Evolutionary conservation across 1,284 basidiomycete species (phyloP).

Genomic region (Apiotrichum mycotoxinovorans): DNA sequence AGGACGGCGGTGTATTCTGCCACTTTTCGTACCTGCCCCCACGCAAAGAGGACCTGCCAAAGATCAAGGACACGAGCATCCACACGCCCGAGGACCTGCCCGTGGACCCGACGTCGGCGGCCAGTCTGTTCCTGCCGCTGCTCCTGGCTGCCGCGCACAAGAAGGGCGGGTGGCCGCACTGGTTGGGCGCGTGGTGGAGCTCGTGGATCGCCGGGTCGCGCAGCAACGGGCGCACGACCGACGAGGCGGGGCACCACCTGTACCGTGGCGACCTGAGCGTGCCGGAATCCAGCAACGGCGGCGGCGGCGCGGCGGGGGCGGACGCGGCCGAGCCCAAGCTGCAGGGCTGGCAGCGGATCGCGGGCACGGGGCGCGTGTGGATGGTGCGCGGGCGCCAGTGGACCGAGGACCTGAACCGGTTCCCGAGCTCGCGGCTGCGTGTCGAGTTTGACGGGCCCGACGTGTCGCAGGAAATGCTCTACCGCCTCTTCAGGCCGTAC

Average conservation of each 20-base stretch:
- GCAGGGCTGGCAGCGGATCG: slow-evolving; percentile 23
- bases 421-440: slow-evolving; percentile 66
- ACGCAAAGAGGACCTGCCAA: slow-evolving; percentile 13
- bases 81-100: slow-evolving; percentile 23
- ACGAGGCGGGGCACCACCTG: slow-evolving; percentile 15
- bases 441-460: slow-evolving; percentile 85
- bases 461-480: slow-evolving; percentile 64
- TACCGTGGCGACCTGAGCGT: slow-evolving; percentile 11
- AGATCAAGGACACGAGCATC: slow-evolving; percentile 16
- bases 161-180: slow-evolving; percentile 46
- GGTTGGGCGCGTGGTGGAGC: slow-evolving; percentile 46
- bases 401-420: slow-evolving; percentile 84
- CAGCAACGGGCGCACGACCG: background rate
- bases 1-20: slow-evolving; percentile 69
- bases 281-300: too few species aligned
- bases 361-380: slow-evolving; percentile 64
- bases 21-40: slow-evolving; percentile 63
- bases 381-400: slow-evolving; percentile 76
- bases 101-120: slow-evolving; percentile 28
- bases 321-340: slow-evolving; percentile 7
- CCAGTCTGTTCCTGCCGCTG: slow-evolving; percentile 40
- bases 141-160: slow-evolving; percentile 36
- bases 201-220: slow-evolving; percentile 6
- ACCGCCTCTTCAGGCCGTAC: slow-evolving; percentile 60
- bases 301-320: background rate